Evolutionary conservation across 2,329 filamentous ascomycete genomes (phyloP).

Genomic region (Ilyonectria mors-panacis): DNA sequence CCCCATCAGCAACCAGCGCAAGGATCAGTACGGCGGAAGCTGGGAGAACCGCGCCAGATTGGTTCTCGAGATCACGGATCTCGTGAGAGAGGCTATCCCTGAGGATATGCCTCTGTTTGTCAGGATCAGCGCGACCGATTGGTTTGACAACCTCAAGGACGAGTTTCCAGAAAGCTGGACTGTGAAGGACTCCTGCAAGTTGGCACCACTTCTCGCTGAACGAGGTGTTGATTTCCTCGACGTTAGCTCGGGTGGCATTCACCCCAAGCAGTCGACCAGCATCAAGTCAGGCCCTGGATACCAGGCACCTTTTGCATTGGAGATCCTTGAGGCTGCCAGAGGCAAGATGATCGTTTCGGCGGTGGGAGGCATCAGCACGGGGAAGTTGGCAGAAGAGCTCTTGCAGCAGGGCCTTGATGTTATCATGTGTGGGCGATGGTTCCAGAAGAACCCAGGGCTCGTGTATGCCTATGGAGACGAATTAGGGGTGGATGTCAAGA

Average conservation of each 20-base stretch:
- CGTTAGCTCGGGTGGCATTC: constrained; percentile 74
- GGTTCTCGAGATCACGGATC: constrained; percentile 75
- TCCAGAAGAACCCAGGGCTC: constrained; percentile 68
- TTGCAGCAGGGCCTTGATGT: constrained; percentile 61
- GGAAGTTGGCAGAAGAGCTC: constrained; percentile 60
- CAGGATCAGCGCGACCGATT: constrained; percentile 80
- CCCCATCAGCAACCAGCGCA: constrained; percentile 77
- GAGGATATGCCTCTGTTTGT: constrained; percentile 79
- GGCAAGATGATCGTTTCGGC: constrained; percentile 70
- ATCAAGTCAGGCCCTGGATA: constrained; percentile 72
- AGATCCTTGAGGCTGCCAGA: constrained; percentile 53
- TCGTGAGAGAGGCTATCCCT: constrained; percentile 74
- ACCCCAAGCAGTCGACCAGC: constrained; percentile 59
- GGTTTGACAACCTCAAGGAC: constrained; percentile 53
- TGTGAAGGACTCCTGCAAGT: constrained; percentile 13
- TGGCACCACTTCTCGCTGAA: constrained; percentile 48
- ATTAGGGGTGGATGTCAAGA: constrained; percentile 58
- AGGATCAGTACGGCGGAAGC: constrained; percentile 75
- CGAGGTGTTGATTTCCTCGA: constrained; percentile 80
- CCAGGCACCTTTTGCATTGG: constrained; percentile 76
- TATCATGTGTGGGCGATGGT: constrained; percentile 61
- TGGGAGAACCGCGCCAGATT: constrained; percentile 81
- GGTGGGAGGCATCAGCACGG: constrained; percentile 48
- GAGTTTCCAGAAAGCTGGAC: constrained; percentile 24
- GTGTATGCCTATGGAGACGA: constrained; percentile 67